phyloP scores from a whole-genome alignment of 2,329 filamentous ascomycete species.

The Chaetomium olivaceum region DNA sequence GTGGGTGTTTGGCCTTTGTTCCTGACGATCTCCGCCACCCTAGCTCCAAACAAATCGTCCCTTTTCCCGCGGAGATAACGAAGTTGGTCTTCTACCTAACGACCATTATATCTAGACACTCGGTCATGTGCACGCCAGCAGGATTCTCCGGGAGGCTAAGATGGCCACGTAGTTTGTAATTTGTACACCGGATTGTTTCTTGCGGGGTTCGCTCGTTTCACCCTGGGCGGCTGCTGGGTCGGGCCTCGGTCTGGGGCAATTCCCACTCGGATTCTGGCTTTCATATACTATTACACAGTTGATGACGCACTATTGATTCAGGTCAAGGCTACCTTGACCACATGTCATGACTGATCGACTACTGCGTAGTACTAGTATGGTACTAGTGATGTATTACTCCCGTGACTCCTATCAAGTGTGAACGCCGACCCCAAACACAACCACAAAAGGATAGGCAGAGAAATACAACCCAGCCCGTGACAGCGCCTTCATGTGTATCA shows the following conservation, averaged over 20 bases:
- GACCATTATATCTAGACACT: neutral
- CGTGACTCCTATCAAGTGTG: neutral
- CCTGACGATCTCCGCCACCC: neutral
- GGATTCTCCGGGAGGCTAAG: neutral
- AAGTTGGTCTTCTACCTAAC: neutral
- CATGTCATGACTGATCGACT: neutral
- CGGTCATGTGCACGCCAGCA: neutral
- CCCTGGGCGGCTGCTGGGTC: neutral
- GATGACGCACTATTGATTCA: neutral
- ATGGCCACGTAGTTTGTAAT: neutral
- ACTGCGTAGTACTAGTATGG: neutral
- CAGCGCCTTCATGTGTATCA: neutral
- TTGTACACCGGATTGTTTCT: constrained; percentile 3
- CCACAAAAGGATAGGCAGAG: neutral
- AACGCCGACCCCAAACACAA: neutral
- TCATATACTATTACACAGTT: neutral
- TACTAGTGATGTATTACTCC: neutral
- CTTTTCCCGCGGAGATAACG: neutral
- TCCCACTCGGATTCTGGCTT: neutral
- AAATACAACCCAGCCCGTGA: neutral
- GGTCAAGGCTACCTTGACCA: neutral
- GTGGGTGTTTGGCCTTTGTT: neutral
- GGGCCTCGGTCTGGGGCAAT: neutral
- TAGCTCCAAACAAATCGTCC: neutral
- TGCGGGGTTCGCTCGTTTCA: neutral